Conservation (phyloP, 2,329 filamentous ascomycete genomes). For the Ceratocystis albifundus region DNA sequence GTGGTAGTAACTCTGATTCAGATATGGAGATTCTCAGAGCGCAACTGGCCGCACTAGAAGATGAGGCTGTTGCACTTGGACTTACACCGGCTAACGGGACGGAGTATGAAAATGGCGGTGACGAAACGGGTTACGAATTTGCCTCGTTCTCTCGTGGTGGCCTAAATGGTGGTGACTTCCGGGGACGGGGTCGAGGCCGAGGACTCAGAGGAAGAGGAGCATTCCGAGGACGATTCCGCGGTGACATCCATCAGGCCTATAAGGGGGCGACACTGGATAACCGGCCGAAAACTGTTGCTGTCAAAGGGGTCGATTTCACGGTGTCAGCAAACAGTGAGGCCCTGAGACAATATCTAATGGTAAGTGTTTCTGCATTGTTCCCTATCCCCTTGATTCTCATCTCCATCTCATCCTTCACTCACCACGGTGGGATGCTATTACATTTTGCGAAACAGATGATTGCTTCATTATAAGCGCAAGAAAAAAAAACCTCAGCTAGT, state of each 20-base stretch:
- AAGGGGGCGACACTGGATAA: conserved; percentile 63
- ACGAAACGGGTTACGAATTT: conserved; percentile 22
- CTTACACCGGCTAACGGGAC: conserved; percentile 44
- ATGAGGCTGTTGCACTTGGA: conserved; percentile 58
- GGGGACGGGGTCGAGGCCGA: conserved; percentile 35
- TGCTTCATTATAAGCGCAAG: conserved; percentile 16
- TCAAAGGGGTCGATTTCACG: conserved; percentile 54
- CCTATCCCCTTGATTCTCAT: not conserved
- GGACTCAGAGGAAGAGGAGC: conserved; percentile 32
- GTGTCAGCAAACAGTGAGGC: conserved; percentile 53
- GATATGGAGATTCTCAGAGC: conserved; percentile 57
- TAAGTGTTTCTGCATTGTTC: conserved; percentile 32
- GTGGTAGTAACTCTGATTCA: conserved; percentile 29
- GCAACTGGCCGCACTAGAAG: conserved; percentile 60
- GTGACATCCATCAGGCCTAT: conserved; percentile 44
- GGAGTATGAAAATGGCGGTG: conserved; percentile 34
- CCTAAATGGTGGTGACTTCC: conserved; percentile 17
- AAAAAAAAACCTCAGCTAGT: not conserved
- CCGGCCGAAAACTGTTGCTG: conserved; percentile 54
- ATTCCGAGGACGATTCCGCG: conserved; percentile 23
- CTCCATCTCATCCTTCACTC: conserved; percentile 5
- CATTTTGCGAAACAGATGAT: not conserved
- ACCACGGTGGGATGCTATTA: not conserved
- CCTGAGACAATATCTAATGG: conserved; percentile 59
- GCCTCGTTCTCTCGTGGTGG: conserved; percentile 1